Evolutionary conservation across 1,284 basidiomycete species (phyloP).

Genomic region (Tylopilus sp.): DNA sequence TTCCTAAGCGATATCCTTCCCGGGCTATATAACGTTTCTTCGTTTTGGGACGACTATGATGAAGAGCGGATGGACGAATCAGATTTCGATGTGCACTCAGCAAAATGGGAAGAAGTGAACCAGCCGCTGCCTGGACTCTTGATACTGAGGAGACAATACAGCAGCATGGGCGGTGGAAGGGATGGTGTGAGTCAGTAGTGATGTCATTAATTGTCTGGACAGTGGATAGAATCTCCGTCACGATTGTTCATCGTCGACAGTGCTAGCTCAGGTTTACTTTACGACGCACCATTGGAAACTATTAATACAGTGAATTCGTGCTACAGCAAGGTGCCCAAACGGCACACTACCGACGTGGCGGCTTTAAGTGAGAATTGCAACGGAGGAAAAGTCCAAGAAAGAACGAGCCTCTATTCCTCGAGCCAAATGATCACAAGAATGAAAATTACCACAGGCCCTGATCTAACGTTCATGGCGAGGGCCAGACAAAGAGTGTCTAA

Average conservation of each 20-base stretch:
- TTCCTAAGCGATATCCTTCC: constrained; percentile 41
- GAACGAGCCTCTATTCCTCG: neutral
- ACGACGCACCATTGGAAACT: neutral
- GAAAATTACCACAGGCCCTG: neutral
- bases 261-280: neutral
- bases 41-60: constrained; percentile 22
- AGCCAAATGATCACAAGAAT: neutral
- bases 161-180: constrained; percentile 5
- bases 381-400: constrained; percentile 4
- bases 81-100: constrained; percentile 5
- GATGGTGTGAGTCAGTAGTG: neutral
- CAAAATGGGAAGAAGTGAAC: constrained; percentile 36
- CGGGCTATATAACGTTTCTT: constrained; percentile 17
- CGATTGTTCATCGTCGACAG: neutral
- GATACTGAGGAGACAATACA: constrained; percentile 30
- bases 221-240: neutral
- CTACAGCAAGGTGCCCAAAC: constrained; percentile 5
- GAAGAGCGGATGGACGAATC: neutral
- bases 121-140: constrained; percentile 33
- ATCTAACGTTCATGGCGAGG: neutral
- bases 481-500: neutral
- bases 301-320: neutral
- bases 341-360: neutral
- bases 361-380: neutral
- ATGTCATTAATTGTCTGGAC: neutral